Evolutionary conservation across 2,329 filamentous ascomycete species (phyloP).

Genomic region (Fusarium torulosum): DNA sequence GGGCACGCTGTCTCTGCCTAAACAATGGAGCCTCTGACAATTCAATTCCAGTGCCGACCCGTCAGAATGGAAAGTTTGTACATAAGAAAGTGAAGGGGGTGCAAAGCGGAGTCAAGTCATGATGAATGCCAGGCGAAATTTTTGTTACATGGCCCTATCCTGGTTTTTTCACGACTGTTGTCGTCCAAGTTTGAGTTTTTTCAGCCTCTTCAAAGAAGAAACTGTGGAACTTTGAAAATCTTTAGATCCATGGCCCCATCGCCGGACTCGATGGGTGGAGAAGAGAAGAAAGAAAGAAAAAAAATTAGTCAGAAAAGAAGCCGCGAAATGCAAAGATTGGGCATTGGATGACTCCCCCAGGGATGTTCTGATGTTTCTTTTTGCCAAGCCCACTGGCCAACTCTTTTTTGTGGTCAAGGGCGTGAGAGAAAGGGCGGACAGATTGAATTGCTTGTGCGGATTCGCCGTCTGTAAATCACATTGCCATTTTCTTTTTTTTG

Average conservation of each 20-base stretch:
- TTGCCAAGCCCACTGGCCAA: too few relatives aligned
- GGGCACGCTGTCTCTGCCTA: slow-evolving; percentile 24
- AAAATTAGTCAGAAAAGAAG: slow-evolving; percentile 25
- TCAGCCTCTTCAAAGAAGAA: slow-evolving; percentile 22
- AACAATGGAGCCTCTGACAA: neutral
- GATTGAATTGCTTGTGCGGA: slow-evolving; percentile 8
- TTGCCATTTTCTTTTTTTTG: slow-evolving; percentile 21
- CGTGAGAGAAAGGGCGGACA: neutral
- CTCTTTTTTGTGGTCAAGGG: neutral
- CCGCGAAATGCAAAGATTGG: slow-evolving; percentile 1
- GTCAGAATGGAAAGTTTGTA: slow-evolving; percentile 13
- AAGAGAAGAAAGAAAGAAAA: neutral
- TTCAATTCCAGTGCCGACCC: slow-evolving; percentile 1
- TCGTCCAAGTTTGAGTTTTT: slow-evolving; percentile 7
- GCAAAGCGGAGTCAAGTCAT: slow-evolving; percentile 26
- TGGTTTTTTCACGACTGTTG: slow-evolving; percentile 29
- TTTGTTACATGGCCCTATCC: slow-evolving; percentile 38
- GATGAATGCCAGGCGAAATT: slow-evolving; percentile 8
- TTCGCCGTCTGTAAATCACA: slow-evolving; percentile 30
- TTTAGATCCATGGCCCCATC: slow-evolving; percentile 27
- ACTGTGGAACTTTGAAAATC: slow-evolving; percentile 19
- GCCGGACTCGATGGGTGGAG: slow-evolving; percentile 31
- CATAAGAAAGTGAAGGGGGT: slow-evolving; percentile 5
- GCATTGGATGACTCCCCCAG: neutral
- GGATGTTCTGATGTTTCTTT: too few relatives aligned